Evolutionary conservation across 2,329 filamentous ascomycete genomes (phyloP).

Genomic region (Calycina marina): DNA sequence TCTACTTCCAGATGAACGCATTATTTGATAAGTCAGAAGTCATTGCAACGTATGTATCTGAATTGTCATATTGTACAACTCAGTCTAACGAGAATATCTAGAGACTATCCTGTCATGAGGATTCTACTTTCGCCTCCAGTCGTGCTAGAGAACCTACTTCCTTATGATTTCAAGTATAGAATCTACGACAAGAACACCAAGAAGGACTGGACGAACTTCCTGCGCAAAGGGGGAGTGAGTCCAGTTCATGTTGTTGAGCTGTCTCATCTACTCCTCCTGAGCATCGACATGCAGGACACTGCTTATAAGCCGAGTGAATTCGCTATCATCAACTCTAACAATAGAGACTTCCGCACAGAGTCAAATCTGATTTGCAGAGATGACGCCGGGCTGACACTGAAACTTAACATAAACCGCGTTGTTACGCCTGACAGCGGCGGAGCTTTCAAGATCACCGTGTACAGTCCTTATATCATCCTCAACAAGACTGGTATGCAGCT

Average conservation of each 20-base stretch:
- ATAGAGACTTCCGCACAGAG: conserved; percentile 78
- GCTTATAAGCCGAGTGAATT: conserved; percentile 92
- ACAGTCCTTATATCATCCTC: conserved; percentile 84
- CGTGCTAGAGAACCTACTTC: conserved; percentile 84
- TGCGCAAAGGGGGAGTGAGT: conserved; percentile 90
- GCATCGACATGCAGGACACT: conserved; percentile 93
- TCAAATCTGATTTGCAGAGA: conserved; percentile 70
- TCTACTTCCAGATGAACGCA: conserved; percentile 93
- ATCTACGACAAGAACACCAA: conserved; percentile 98
- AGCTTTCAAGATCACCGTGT: conserved; percentile 90
- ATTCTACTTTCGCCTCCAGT: conserved; percentile 84
- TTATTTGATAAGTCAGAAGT: conserved; percentile 74
- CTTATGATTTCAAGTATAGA: conserved; percentile 97
- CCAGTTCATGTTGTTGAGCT: conserved; percentile 95
- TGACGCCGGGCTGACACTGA: conserved; percentile 61
- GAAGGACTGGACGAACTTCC: conserved; percentile 97
- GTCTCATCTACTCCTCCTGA: conserved; percentile 82
- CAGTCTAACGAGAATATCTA: too few species aligned
- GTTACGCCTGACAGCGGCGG: conserved; percentile 82
- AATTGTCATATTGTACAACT: neutral
- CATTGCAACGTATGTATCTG: conserved; percentile 44
- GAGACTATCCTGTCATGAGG: conserved; percentile 86
- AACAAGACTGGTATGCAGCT: conserved; percentile 91
- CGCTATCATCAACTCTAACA: conserved; percentile 86
- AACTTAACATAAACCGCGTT: conserved; percentile 81